Conservation (phyloP, 164 flowering plant species). For the Stephania japonica region DNA sequence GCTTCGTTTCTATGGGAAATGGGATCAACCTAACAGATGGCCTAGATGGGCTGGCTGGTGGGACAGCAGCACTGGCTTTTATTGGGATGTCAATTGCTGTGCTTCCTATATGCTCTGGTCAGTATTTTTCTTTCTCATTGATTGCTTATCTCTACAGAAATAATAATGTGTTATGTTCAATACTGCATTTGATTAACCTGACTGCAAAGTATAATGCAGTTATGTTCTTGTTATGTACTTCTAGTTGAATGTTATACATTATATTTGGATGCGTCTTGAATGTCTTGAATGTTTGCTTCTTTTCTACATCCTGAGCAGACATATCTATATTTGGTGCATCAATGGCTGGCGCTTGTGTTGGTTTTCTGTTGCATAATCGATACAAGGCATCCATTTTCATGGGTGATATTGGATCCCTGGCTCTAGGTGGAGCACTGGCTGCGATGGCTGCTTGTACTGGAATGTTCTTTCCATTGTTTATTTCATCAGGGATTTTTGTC, state of each 20-base stretch:
- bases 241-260: neutral
- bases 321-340: slow-evolving; percentile 87
- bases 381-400: slow-evolving; percentile 84
- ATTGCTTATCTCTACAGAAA: neutral
- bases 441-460: slow-evolving; percentile 96
- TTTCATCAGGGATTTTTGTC: slow-evolving; percentile 73
- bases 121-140: slow-evolving; percentile 18
- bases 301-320: slow-evolving; percentile 33
- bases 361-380: slow-evolving; percentile 83
- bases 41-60: slow-evolving; percentile 92
- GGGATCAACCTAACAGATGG: slow-evolving; percentile 75
- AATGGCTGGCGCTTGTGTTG: slow-evolving; percentile 95
- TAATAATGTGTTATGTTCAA: neutral
- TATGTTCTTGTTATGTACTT: neutral
- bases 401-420: slow-evolving; percentile 92
- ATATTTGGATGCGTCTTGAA: neutral
- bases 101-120: slow-evolving; percentile 86
- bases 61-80: slow-evolving; percentile 81
- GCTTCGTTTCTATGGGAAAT: slow-evolving; percentile 80
- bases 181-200: neutral
- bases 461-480: slow-evolving; percentile 83
- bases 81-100: slow-evolving; percentile 87
- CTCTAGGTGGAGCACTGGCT: slow-evolving; percentile 85
- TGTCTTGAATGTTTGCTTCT: neutral
- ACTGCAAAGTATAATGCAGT: slow-evolving; percentile 1